These are phyloP conservation scores for Trypanosoma lewisi DNA, from an alignment of 208 protist species.

Conservation along the genomic window DNA sequence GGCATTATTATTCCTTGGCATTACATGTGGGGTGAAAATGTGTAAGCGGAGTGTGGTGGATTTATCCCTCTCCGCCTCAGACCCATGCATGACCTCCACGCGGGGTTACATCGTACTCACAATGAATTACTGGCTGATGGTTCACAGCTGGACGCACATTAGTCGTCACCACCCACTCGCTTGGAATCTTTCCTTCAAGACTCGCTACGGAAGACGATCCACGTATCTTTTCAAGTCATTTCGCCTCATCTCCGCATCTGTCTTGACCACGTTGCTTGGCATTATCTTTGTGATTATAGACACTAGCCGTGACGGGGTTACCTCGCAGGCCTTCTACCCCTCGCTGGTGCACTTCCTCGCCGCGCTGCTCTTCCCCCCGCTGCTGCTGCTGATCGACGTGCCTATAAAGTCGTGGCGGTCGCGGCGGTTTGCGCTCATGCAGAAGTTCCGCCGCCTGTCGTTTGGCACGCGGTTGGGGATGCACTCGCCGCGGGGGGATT, in stretches of 20 bases:
- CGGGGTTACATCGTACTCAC: slow-evolving; percentile 82
- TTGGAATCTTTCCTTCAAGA: slow-evolving; percentile 61
- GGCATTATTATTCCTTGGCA: slow-evolving; percentile 61
- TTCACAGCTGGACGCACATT: slow-evolving; percentile 89
- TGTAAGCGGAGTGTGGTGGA: slow-evolving; percentile 27
- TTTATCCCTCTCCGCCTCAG: slow-evolving; percentile 30
- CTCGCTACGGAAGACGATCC: slow-evolving; percentile 61
- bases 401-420: slow-evolving; percentile 84
- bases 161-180: slow-evolving; percentile 81
- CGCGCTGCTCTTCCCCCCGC: slow-evolving; percentile 58
- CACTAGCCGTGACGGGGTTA: slow-evolving; percentile 26
- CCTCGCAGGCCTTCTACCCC: slow-evolving; percentile 50
- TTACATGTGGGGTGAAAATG: slow-evolving; percentile 49
- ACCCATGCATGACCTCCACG: slow-evolving; percentile 48
- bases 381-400: slow-evolving; percentile 70
- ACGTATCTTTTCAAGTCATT: slow-evolving; percentile 73
- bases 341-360: slow-evolving; percentile 63
- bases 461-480: slow-evolving; percentile 91
- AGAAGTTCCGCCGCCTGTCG: slow-evolving; percentile 84
- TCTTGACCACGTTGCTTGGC: slow-evolving; percentile 51
- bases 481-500: slow-evolving; percentile 89
- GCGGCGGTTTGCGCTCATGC: slow-evolving; percentile 78
- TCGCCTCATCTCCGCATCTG: slow-evolving; percentile 60
- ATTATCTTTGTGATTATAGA: slow-evolving; percentile 52
- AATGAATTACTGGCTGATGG: slow-evolving; percentile 88